Base-by-base conservation (phyloP, 345 rosid genomes). In the Citrus medica region DNA sequence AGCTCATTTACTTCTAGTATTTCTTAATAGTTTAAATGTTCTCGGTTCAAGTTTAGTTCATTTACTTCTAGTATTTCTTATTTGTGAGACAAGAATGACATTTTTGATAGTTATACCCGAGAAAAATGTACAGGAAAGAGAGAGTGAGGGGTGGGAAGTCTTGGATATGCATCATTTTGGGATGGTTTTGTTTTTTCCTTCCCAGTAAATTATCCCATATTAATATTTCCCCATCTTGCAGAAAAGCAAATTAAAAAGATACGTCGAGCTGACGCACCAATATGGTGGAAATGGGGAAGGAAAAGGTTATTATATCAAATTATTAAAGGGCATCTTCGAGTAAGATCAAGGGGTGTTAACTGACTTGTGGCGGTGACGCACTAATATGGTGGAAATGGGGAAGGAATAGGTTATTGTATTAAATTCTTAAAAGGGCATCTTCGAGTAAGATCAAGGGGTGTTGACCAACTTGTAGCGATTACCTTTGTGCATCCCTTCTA, bases 201-300 rank as follows among this genome's bases (percentile, higher is more conserved):
- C 32, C 25, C 10, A 8, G 42, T 32, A 28, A 10, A 40, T 51
- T 59, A 25, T 74, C 37, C 48, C 27, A 59, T 10, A 71, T 59
- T 28, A 65, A 6, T 59, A 8, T 17, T 24, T 38, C 22, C 53
- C 24, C 67, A 42, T 22, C 78, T 73, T 67, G 86, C 90, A 93
- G 98, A 82, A 66, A 89, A 88, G 74, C 88, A 77, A 79, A 35
- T 82, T 35, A 88, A 81, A 80, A 91, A 70, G 90, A 84, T 88
- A 78, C 84, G 80, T 17, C 77, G 85, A 76, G 67, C 76, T 32
- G 74, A 64, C 59, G 84, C 82, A 28, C 99, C 95, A 3, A 32
- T 82, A 32, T 94, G 90, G 89, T 94, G 95, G 94, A 92, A 88
- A 82, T 89, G 88, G 87, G 97, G 99, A 46, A 83, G 92, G 77